Conservation (phyloP, 495 filamentous ascomycete genomes). For the Pseudomonodictys pantanalensis region DNA sequence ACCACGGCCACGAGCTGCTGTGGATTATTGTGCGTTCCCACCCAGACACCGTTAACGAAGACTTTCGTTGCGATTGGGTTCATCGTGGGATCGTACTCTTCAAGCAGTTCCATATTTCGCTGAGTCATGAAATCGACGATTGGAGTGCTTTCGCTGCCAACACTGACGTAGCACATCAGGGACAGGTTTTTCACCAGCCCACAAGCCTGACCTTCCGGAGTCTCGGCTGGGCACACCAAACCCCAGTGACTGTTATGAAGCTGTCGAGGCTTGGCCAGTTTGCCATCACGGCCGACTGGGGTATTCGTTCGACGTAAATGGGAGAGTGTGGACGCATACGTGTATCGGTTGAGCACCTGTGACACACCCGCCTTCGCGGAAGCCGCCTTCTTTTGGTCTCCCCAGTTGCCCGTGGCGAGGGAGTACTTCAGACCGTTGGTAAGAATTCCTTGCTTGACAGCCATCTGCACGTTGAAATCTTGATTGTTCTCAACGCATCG, state of each 20-base stretch:
- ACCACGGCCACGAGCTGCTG: conserved; percentile 75
- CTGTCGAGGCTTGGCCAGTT: conserved; percentile 96
- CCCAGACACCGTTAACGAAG: conserved; percentile 97
- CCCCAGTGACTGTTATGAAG: conserved; percentile 99
- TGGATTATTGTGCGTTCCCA: conserved; percentile 83
- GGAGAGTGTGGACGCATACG: conserved; percentile 91
- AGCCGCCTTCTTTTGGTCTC: conserved; percentile 96
- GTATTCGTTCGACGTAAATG: conserved; percentile 97
- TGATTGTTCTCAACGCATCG: conserved; percentile 82
- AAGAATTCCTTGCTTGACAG: conserved; percentile 84
- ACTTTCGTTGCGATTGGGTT: conserved; percentile 94
- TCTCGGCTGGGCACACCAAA: conserved; percentile 94
- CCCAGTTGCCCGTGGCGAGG: conserved; percentile 98
- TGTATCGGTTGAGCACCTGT: conserved; percentile 96
- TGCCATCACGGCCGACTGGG: conserved; percentile 94
- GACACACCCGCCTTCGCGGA: conserved; percentile 93
- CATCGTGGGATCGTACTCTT: conserved; percentile 88
- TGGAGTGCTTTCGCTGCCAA: conserved; percentile 83
- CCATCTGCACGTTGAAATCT: conserved; percentile 84
- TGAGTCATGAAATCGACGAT: conserved; percentile 94
- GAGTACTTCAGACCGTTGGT: conserved; percentile 95
- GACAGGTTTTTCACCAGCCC: conserved; percentile 97
- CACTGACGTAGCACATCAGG: conserved; percentile 96
- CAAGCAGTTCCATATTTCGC: conserved; percentile 89
- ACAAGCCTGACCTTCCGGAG: conserved; percentile 97